Conservation (phyloP, 352 stramenopile genomes). For the Pythium pectinolyticum region DNA sequence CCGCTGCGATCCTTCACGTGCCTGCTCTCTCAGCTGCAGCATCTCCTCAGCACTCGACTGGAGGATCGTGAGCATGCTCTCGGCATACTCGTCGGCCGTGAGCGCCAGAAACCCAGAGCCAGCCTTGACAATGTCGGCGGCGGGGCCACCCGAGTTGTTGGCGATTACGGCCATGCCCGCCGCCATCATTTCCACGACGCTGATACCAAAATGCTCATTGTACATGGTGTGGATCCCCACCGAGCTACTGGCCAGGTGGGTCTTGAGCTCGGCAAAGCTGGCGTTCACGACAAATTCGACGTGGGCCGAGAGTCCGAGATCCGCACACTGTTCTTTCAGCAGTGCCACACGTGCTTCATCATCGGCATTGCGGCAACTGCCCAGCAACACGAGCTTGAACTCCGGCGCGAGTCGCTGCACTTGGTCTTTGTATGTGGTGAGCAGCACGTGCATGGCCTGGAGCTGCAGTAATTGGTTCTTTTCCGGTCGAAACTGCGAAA, state of each 20-base stretch:
- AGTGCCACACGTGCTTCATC: constrained; percentile 90
- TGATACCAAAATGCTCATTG: constrained; percentile 99
- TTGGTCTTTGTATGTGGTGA: constrained; percentile 41
- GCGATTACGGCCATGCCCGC: constrained; percentile 95
- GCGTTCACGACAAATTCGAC: constrained; percentile 97
- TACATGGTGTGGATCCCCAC: constrained; percentile 99
- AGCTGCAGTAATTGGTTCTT: constrained; percentile 98
- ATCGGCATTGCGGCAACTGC: constrained; percentile 93
- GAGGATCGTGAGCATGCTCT: constrained; percentile 69
- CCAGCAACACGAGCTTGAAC: constrained; percentile 95
- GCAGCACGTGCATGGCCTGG: constrained; percentile 74
- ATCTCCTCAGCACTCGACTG: constrained; percentile 33
- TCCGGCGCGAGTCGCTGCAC: constrained; percentile 16
- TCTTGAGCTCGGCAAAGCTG: constrained; percentile 91
- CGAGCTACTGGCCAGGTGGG: constrained; percentile 77
- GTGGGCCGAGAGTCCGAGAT: constrained; percentile 69
- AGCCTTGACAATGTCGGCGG: constrained; percentile 90
- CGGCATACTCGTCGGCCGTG: constrained; percentile 88
- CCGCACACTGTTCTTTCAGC: constrained; percentile 75
- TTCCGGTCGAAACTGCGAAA: constrained; percentile 98
- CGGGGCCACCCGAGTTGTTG: constrained; percentile 97
- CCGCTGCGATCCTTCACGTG: constrained; percentile 47
- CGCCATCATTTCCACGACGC: constrained; percentile 99
- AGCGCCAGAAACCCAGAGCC: constrained; percentile 81
- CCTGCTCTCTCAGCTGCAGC: constrained; percentile 40